Evolutionary conservation across 306 rosid species (phyloP), one percentile per base, ranked within the genome.

Genomic region (Rubus parviflorus): DNA sequence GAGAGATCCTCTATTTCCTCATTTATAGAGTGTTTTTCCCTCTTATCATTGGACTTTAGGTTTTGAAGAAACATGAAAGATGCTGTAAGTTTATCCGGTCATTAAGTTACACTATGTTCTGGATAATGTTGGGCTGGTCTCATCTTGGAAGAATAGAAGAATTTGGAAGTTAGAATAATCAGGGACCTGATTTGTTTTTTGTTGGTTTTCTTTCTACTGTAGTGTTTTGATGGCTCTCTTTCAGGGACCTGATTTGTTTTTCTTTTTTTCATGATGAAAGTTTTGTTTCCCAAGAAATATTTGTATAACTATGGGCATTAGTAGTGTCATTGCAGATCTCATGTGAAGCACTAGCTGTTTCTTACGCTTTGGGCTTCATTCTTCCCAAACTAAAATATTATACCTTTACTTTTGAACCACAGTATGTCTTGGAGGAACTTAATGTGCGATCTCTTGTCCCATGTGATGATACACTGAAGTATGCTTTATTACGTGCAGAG

Each of bases 391-490:
- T 70, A 48, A 45, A 73, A 37, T 72, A 54, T 76, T 79, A 57
- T 80, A 40, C 25, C 38, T 48, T 80, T 72, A 75, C 69, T 85
- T 48, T 70, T 85, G 63, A 73, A 16, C 80, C 75, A 75, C 90
- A 94, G 98, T 92, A 89, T 81, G 97, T 92, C 60, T 82, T 92
- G 70, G 98, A 94, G 81, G 98, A 94, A 75, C 97, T 94, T 78
- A 94, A 94, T 74, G 81, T 94, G 53, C 87, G 89, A 51, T 94
- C 90, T 74, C 97, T 94, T 75, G 90, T 86, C 52, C 87, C 98
- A 66, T 94, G 98, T 76, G 86, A 88, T 65, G 96, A 95, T 87
- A 90, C 96, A 3, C 81, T 92, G 77, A 90, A 90, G 84, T 95
- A 95, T 81, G 80, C 98, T 65, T 90, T 93, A 51, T 79, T 95